Conservation (phyloP, 441 rosid species). For the Euphorbia celastroides region DNA sequence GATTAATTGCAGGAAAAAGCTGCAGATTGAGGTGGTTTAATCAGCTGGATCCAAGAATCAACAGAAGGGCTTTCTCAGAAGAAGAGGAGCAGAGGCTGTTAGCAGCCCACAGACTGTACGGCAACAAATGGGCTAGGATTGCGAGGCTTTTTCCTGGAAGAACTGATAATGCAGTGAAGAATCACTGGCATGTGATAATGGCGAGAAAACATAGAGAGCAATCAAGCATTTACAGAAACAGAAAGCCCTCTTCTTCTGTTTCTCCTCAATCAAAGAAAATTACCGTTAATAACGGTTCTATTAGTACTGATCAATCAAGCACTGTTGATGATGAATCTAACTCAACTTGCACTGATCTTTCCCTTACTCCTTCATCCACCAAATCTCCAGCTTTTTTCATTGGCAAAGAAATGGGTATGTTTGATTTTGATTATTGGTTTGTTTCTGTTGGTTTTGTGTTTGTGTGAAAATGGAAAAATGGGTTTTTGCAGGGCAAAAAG, state of each 20-base stretch:
- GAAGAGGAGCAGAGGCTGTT: constrained; percentile 88
- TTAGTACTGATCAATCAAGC: constrained; percentile 38
- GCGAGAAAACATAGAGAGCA: constrained; percentile 81
- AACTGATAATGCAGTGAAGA: constrained; percentile 96
- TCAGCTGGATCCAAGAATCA: constrained; percentile 94
- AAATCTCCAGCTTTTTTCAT: constrained; percentile 22
- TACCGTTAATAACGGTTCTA: constrained; percentile 4
- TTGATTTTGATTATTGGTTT: background rate
- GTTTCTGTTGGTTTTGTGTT: background rate
- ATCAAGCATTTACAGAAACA: constrained; percentile 49
- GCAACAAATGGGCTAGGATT: constrained; percentile 97
- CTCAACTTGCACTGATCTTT: constrained; percentile 56
- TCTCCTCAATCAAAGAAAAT: constrained; percentile 7
- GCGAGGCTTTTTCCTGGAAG: constrained; percentile 89
- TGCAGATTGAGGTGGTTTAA: constrained; percentile 96
- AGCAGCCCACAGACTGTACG: constrained; percentile 69
- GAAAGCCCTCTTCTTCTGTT: constrained; percentile 30
- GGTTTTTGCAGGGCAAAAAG: constrained; percentile 17
- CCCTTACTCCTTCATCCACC: constrained; percentile 49
- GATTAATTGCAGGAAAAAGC: constrained; percentile 60
- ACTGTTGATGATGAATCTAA: constrained; percentile 39
- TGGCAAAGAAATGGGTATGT: constrained; percentile 24
- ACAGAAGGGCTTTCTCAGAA: constrained; percentile 67
- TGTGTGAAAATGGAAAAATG: background rate
- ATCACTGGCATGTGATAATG: constrained; percentile 98